Conservation (phyloP, 2,329 filamentous ascomycete species). For the Fusarium camptoceras region DNA sequence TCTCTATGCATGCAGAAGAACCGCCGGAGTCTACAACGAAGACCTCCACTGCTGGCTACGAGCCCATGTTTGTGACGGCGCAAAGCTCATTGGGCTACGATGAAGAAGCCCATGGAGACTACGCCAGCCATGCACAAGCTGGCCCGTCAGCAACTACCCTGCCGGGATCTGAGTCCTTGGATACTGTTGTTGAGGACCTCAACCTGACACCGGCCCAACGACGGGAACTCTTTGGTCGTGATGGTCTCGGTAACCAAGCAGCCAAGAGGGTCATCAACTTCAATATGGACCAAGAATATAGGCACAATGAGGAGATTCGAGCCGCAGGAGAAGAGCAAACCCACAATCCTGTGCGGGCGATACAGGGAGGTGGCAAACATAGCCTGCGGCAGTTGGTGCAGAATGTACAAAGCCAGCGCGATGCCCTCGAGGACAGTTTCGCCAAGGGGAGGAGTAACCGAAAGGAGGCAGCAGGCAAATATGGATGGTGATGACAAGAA, state of each 20-base stretch:
- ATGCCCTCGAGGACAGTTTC: slow-evolving; percentile 93
- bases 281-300: slow-evolving; percentile 89
- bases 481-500: slow-evolving; percentile 75
- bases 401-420: slow-evolving; percentile 82
- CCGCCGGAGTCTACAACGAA: slow-evolving; percentile 41
- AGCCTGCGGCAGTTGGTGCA: slow-evolving; percentile 88
- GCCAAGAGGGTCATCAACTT: slow-evolving; percentile 80
- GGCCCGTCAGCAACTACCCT: slow-evolving; percentile 48
- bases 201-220: slow-evolving; percentile 81
- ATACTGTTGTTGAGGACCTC: slow-evolving; percentile 78
- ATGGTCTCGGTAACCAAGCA: slow-evolving; percentile 53
- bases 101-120: slow-evolving; percentile 48
- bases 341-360: slow-evolving; percentile 87
- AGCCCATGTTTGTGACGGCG: slow-evolving; percentile 62
- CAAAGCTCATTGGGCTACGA: slow-evolving; percentile 35
- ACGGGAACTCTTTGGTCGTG: slow-evolving; percentile 87
- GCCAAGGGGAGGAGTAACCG: slow-evolving; percentile 82
- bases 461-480: slow-evolving; percentile 82
- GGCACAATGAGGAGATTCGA: slow-evolving; percentile 81
- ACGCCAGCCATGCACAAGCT: slow-evolving; percentile 48
- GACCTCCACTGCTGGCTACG: slow-evolving; percentile 55
- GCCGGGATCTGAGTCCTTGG: slow-evolving; percentile 66
- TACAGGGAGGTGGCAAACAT: slow-evolving; percentile 82
- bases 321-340: slow-evolving; percentile 75
- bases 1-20: slow-evolving; percentile 69